Evolutionary conservation across 2,329 filamentous ascomycete species (phyloP).

Genomic region (Cryphonectria carpinicola): DNA sequence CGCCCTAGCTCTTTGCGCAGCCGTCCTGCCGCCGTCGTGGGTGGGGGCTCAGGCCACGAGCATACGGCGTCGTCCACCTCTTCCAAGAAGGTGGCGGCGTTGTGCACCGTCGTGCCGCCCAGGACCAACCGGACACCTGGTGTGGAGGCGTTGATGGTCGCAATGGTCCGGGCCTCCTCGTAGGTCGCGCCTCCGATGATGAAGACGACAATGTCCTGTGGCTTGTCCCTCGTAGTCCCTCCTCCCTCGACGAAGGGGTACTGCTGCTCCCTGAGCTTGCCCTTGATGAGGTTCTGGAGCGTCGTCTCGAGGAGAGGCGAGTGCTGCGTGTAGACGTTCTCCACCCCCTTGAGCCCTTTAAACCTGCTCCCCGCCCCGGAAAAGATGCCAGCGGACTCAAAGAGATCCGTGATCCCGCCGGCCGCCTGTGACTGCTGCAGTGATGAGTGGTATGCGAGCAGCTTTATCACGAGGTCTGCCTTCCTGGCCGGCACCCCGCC

Average conservation of each 20-base stretch:
- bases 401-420: conserved; percentile 85
- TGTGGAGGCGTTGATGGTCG: conserved; percentile 89
- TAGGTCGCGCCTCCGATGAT: conserved; percentile 93
- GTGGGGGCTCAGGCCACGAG: conserved; percentile 75
- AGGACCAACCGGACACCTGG: conserved; percentile 88
- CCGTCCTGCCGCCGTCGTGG: conserved; percentile 37
- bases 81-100: conserved; percentile 84
- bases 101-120: conserved; percentile 86
- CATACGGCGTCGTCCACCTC: conserved; percentile 89
- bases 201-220: conserved; percentile 94
- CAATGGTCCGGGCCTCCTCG: conserved; percentile 94
- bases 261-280: conserved; percentile 79
- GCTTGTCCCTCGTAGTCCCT: conserved; percentile 87
- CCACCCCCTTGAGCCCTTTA: conserved; percentile 94
- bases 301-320: conserved; percentile 86
- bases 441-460: conserved; percentile 85
- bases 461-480: conserved; percentile 78
- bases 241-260: conserved; percentile 94
- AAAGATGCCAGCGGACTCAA: conserved; percentile 90
- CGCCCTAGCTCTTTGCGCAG: conserved; percentile 39
- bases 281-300: conserved; percentile 91
- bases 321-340: conserved; percentile 99
- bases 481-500: conserved; percentile 78
- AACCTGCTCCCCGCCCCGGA: conserved; percentile 84
- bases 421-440: conserved; percentile 77